Percentiles rank a stretch among this genome's conserved stretches.
phyloP scores from a whole-genome alignment of 805 yeast genomes.

The Blastobotrys muscicola region DNA sequence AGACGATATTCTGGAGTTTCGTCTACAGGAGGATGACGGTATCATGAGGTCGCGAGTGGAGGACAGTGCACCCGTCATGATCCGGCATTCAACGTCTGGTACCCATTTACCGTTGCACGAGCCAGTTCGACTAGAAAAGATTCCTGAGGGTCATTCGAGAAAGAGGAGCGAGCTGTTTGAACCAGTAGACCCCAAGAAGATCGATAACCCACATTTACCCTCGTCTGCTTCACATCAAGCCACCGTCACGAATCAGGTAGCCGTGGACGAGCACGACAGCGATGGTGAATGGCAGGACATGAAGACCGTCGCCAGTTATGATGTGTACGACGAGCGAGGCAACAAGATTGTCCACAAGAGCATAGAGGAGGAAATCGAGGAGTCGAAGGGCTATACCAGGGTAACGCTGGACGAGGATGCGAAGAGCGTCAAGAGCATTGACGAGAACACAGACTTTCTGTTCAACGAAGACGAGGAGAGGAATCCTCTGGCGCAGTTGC shows the following conservation, averaged over 20 bases:
- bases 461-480: constrained; percentile 35
- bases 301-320: constrained; percentile 69
- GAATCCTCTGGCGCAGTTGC: constrained; percentile 55
- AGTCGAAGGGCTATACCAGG: constrained; percentile 71
- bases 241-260: neutral
- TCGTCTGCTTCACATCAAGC: neutral
- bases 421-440: constrained; percentile 44
- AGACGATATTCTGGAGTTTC: constrained; percentile 30
- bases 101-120: neutral
- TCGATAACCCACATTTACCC: neutral
- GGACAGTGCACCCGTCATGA: constrained; percentile 13
- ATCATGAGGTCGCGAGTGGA: constrained; percentile 15
- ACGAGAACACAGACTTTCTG: constrained; percentile 47
- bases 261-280: constrained; percentile 13
- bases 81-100: constrained; percentile 11
- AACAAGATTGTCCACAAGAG: constrained; percentile 24
- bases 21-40: constrained; percentile 22
- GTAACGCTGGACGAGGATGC: constrained; percentile 80
- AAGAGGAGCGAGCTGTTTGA: neutral
- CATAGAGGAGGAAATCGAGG: constrained; percentile 8
- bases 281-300: constrained; percentile 68
- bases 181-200: neutral
- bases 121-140: neutral
- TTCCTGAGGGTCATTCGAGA: neutral
- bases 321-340: constrained; percentile 71